Base-by-base conservation (phyloP, 169 alveolate species). In the Hepatocystis sp. region DNA sequence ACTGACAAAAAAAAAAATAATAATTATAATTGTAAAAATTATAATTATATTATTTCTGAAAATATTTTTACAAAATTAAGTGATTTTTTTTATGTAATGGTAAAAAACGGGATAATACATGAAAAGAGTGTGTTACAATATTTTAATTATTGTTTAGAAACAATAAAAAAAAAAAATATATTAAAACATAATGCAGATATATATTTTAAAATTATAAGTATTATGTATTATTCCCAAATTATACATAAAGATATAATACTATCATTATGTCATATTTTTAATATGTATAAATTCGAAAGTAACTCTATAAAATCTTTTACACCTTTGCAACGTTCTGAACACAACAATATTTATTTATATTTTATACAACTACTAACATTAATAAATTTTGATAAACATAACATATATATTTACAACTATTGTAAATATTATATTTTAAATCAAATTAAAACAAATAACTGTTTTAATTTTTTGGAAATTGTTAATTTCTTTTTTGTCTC, bases 151-250 rank as follows among this genome's bases (percentile, higher is more conserved):
- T 42, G 11, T 28, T 7, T 44, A 4, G 19, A 76, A 42, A 15
- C 15, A 23, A 17, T 51, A 27, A 23, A 47, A 32, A 76, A 42
- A 39, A 32, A 27, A 36, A 51, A 13, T n/a, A 15, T 13, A 15
- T 11, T 4, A 42, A 40, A 25, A 23, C 7, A 44, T 27, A 2
- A 64, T 44, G 13, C 27, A 10, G 13, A 13, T 4, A 7, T 40
- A 40, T 27, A 40, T 10, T 68, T 46, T 60, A 44, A 68, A 68
- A 49, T 58, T 25, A 32, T 76, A 25, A 76, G 32, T 23, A 76
- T 63, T 10, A 76, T 76, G 88, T 58, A 76, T 36, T 58, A 58
- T 17, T 76, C 88, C 13, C 56, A 76, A 76, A 76, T 76, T 56
- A 30, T 76, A 2, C 49, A 58, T 25, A 32, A 1, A 17, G 65